Evolutionary conservation across 2,329 filamentous ascomycete species (phyloP).

Genomic region (Aciculosporium take): DNA sequence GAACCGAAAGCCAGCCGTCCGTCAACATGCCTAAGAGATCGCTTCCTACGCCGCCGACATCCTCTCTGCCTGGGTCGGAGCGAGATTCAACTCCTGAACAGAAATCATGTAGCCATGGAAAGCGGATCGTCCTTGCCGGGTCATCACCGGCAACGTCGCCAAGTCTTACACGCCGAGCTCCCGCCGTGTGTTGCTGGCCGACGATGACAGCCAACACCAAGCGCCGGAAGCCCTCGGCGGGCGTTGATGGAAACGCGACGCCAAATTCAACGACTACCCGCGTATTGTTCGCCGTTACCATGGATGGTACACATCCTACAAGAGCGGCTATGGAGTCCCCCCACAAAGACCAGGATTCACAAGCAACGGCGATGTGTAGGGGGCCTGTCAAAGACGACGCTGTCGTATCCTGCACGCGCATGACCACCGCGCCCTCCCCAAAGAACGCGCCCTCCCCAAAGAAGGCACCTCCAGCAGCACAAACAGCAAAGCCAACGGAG

Average conservation of each 20-base stretch:
- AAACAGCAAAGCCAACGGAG: background rate
- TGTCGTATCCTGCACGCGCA: background rate
- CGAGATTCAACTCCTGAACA: background rate
- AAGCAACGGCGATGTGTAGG: background rate
- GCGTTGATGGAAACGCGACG: conserved; percentile 13
- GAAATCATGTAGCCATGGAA: conserved; percentile 4
- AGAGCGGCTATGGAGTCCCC: background rate
- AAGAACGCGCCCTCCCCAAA: background rate
- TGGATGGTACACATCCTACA: background rate
- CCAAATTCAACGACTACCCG: conserved; percentile 1
- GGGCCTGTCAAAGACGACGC: background rate
- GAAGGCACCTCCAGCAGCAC: background rate
- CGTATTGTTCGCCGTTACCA: background rate
- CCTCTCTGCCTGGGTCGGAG: conserved; percentile 2
- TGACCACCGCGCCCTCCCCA: background rate
- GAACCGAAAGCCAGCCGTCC: background rate
- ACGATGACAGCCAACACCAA: background rate
- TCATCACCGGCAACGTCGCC: conserved; percentile 1
- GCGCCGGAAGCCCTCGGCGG: conserved; percentile 10
- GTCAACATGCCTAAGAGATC: background rate
- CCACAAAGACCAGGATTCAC: background rate
- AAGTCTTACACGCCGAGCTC: conserved; percentile 10
- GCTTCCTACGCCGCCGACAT: conserved; percentile 7
- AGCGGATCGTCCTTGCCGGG: conserved; percentile 1
- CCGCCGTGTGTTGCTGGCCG: background rate